Percentiles rank a stretch among this genome's conserved stretches.
Evolutionary conservation across 371 early-diverging fungal genomes (phyloP).

Genomic region (Apophysomyces trapeziformis): DNA sequence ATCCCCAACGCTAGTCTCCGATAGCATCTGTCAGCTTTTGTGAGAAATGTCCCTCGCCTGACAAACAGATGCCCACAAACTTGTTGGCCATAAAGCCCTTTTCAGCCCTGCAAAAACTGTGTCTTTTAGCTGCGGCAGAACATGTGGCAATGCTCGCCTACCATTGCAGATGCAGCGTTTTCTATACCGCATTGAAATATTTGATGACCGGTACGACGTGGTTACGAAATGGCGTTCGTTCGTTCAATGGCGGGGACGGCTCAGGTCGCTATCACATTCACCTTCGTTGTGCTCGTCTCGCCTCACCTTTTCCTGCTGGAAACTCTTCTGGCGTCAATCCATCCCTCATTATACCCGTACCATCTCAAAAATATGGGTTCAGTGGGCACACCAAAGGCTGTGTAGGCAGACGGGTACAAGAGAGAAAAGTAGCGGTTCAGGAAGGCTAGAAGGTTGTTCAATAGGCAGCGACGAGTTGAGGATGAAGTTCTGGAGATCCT

Average conservation of each 20-base stretch:
- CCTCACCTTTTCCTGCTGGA: too few relatives aligned
- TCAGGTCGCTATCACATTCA: not conserved
- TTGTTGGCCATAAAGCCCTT: slow-evolving; percentile 9
- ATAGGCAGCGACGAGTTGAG: too few relatives aligned
- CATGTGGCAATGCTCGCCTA: not conserved
- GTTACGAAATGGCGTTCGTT: not conserved
- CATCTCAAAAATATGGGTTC: too few relatives aligned
- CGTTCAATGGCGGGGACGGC: not conserved
- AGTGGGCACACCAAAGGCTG: too few relatives aligned
- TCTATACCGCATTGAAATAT: slow-evolving; percentile 1
- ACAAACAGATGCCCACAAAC: slow-evolving; percentile 14
- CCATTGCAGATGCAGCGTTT: slow-evolving; percentile 13
- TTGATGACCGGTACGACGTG: not conserved
- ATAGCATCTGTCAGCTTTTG: slow-evolving; percentile 15
- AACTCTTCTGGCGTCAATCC: too few relatives aligned
- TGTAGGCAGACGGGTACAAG: too few relatives aligned
- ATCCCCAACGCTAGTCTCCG: slow-evolving; percentile 4
- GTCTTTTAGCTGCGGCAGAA: not conserved
- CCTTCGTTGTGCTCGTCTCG: too few relatives aligned
- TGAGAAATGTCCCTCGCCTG: slow-evolving; percentile 3
- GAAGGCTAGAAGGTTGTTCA: too few relatives aligned
- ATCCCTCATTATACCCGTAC: too few relatives aligned
- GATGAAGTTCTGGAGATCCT: too few relatives aligned
- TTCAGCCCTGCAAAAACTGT: slow-evolving; percentile 13
- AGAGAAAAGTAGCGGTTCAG: too few relatives aligned